Evolutionary conservation across 768 basidiomycete species (phyloP).

Genomic region (Macrolepiota fuliginosa): DNA sequence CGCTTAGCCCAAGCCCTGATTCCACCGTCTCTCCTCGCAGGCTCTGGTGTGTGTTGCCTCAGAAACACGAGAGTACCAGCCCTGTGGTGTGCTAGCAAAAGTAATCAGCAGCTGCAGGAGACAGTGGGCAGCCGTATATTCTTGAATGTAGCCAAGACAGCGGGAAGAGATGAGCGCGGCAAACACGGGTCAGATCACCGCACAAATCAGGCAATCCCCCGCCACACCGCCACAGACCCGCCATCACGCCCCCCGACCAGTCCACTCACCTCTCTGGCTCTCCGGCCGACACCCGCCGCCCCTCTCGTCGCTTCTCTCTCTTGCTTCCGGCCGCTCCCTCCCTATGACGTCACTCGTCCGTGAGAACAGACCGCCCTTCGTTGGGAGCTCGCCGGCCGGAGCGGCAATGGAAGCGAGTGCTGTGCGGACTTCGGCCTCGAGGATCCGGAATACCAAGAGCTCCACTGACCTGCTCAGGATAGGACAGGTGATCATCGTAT

Average conservation of each 20-base stretch:
- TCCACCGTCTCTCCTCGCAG: neutral
- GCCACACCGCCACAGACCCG: neutral
- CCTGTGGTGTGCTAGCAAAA: neutral
- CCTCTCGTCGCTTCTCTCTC: neutral
- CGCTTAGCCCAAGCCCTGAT: slow-evolving; percentile 14
- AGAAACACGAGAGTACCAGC: neutral
- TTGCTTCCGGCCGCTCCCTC: neutral
- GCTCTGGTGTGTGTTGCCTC: neutral
- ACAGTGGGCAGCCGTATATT: neutral
- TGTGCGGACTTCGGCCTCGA: neutral
- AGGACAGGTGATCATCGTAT: neutral
- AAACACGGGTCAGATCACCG: slow-evolving; percentile 7
- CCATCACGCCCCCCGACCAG: neutral
- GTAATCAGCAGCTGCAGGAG: neutral
- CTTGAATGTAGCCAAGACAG: neutral
- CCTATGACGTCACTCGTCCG: slow-evolving; percentile 8
- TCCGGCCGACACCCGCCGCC: neutral
- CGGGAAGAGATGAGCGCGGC: neutral
- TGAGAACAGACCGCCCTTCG: neutral
- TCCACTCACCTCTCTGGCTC: neutral
- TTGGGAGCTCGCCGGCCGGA: slow-evolving; percentile 1
- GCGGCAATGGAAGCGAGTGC: neutral
- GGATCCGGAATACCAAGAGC: neutral
- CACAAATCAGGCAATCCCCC: neutral
- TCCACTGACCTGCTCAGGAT: neutral